phyloP scores from a whole-genome alignment of 2,329 filamentous ascomycete species.

The Erysiphe pulchra region DNA sequence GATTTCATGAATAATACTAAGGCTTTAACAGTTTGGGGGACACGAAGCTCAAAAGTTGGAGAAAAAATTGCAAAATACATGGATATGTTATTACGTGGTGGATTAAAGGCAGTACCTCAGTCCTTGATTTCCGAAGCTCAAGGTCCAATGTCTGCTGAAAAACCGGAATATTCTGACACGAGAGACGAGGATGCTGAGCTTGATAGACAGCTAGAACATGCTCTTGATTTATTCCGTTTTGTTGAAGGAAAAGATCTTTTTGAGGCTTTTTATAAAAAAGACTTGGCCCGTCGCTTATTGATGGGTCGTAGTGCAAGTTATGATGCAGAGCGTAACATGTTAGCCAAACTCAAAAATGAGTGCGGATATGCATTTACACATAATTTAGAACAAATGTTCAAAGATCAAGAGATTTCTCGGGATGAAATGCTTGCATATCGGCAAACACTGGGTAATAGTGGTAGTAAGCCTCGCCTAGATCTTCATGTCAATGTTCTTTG shows the following conservation, averaged over 20 bases:
- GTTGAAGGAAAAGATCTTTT: constrained; percentile 95
- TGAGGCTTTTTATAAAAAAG: constrained; percentile 97
- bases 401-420: constrained; percentile 77
- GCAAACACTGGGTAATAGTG: constrained; percentile 27
- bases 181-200: constrained; percentile 81
- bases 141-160: constrained; percentile 30
- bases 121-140: constrained; percentile 36
- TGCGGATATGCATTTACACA: constrained; percentile 88
- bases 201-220: constrained; percentile 75
- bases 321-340: constrained; percentile 89
- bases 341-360: constrained; percentile 71
- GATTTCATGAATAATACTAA: constrained; percentile 76
- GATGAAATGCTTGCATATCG: constrained; percentile 89
- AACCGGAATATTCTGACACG: constrained; percentile 36
- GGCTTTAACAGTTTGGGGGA: constrained; percentile 45
- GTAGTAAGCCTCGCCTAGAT: constrained; percentile 33
- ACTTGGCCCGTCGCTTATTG: constrained; percentile 66
- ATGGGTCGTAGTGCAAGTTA: constrained; percentile 84
- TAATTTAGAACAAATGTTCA: constrained; percentile 98
- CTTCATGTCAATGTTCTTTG: constrained; percentile 79
- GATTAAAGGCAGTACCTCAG: constrained; percentile 57
- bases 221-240: constrained; percentile 83
- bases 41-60: constrained; percentile 76
- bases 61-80: constrained; percentile 99
- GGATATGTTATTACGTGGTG: constrained; percentile 66